These are phyloP conservation scores for Ophiostoma ulmi DNA, from an alignment of 2,329 filamentous ascomycete genomes.

Conservation along the genomic window DNA sequence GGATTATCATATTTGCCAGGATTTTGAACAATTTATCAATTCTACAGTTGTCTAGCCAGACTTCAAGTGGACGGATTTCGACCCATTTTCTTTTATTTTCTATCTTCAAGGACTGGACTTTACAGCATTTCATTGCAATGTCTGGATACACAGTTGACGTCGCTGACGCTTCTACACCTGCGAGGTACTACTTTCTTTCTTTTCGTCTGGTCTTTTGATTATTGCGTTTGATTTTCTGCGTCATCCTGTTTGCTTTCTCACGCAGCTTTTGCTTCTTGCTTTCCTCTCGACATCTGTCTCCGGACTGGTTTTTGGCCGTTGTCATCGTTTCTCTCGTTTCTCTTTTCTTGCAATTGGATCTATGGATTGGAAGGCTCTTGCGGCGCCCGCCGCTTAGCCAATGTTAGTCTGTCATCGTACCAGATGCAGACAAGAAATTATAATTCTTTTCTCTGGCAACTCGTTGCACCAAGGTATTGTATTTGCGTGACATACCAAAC, in stretches of 20 bases:
- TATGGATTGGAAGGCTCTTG: not conserved
- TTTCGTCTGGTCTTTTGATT: constrained; percentile 29
- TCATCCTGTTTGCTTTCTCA: constrained; percentile 10
- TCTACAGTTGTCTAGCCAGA: constrained; percentile 18
- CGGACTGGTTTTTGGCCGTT: constrained; percentile 15
- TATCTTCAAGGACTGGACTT: constrained; percentile 13
- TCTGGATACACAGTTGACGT: constrained; percentile 51
- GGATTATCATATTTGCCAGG: not conserved
- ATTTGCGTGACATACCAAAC: not conserved
- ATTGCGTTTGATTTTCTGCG: constrained; percentile 26
- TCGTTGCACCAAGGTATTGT: not conserved
- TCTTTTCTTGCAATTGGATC: not conserved
- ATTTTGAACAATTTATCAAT: not conserved
- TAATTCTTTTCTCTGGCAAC: not conserved
- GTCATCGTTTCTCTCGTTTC: not conserved
- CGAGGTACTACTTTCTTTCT: constrained; percentile 53
- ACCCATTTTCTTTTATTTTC: constrained; percentile 14
- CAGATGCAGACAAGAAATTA: not conserved
- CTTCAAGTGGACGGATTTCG: constrained; percentile 12
- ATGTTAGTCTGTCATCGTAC: not conserved
- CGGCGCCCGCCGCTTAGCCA: not conserved
- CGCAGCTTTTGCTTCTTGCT: constrained; percentile 21
- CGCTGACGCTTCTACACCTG: constrained; percentile 56
- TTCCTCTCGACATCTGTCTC: constrained; percentile 23
- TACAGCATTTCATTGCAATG: constrained; percentile 37